Evolutionary conservation across 2,329 filamentous ascomycete genomes (phyloP), one percentile per base, ranked within the genome.

Genomic region (Apiospora phragmitis): DNA sequence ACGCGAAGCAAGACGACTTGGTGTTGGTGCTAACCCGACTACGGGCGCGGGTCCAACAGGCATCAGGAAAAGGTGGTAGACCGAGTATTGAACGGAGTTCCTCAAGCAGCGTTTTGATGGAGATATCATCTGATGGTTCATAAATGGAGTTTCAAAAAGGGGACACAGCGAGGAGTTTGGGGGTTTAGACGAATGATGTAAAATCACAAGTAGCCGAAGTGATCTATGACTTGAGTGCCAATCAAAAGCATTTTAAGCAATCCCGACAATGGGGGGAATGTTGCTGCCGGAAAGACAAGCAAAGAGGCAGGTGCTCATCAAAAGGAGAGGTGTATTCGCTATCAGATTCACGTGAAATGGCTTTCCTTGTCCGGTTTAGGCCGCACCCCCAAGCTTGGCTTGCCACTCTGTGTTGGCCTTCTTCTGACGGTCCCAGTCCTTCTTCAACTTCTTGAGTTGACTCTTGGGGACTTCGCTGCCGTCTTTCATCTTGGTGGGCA

Each of bases 391-490:
- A 70, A 81, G 80, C 72, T 81, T 82, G n/a, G 74, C 75, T 49
- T 79, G 70, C 72, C 77, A 92, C 73, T 91, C 89, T 73, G 95
- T 92, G 80, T 95, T 91, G 71, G 89, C 80, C 87, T 95, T 97
- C 86, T 94, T 96, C 84, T 98, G 95, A 79, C 87, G 91, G 76
- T 97, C 93, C 93, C 93, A 97, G 70, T 94, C 91, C 85, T 98
- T 98, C 83, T 87, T 91, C 75, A 97, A 81, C 84, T 94, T 95
- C 87, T 98, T 98, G 68, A 83, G 78, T 78, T 90, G 89, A 71
- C 88, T 92, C 85, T 97, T 97, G 5, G 93, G 88, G 47, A 98
- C 86, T 75, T 97, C 94, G 72, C 90, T 91, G 0, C 94, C 94
- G 42, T 93, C 90, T 72, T 89, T 90, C 79, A 94, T 89, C 82